These are phyloP conservation scores for Candida nemodendra DNA, from an alignment of 805 yeast genomes.

Conservation along the genomic window DNA sequence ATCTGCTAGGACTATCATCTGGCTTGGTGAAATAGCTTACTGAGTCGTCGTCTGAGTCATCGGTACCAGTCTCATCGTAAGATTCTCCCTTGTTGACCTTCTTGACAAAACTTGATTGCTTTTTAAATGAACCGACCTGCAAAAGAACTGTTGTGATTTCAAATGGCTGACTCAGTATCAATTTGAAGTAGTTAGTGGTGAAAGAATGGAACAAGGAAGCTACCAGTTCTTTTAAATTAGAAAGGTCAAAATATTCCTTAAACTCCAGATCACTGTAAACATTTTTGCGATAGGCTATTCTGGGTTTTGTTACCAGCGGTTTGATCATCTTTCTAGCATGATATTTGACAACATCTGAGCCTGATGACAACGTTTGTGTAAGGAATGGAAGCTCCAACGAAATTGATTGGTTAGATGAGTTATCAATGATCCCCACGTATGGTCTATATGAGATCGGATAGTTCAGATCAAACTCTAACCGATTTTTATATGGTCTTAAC, in stretches of 20 bases:
- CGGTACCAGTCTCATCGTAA: slow-evolving; percentile 33
- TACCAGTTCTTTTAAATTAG: slow-evolving; percentile 55
- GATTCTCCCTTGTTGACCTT: slow-evolving; percentile 2
- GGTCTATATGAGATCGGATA: slow-evolving; percentile 36
- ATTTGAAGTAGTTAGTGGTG: slow-evolving; percentile 64
- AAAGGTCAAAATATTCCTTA: slow-evolving; percentile 60
- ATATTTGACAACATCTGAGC: slow-evolving; percentile 7
- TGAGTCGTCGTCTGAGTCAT: slow-evolving; percentile 37
- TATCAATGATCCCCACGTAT: slow-evolving; percentile 35
- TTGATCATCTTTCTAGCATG: slow-evolving; percentile 19
- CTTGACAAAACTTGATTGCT: slow-evolving; percentile 9
- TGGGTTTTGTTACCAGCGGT: slow-evolving; percentile 22
- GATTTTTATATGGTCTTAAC: slow-evolving; percentile 33
- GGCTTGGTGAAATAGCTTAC: slow-evolving; percentile 23
- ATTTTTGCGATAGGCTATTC: slow-evolving; percentile 31
- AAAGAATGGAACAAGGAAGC: slow-evolving; percentile 60
- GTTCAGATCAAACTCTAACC: slow-evolving; percentile 32
- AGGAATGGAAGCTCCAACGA: slow-evolving; percentile 33
- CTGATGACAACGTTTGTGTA: slow-evolving; percentile 11
- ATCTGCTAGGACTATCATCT: slow-evolving; percentile 22
- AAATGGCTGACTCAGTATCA: slow-evolving; percentile 80
- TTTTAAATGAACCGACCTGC: slow-evolving; percentile 70
- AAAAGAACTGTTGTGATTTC: slow-evolving; percentile 76
- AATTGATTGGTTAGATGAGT: slow-evolving; percentile 33
- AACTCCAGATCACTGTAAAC: slow-evolving; percentile 59